phyloP scores from a whole-genome alignment of 441 rosid species.

The Erodium trifolium region DNA sequence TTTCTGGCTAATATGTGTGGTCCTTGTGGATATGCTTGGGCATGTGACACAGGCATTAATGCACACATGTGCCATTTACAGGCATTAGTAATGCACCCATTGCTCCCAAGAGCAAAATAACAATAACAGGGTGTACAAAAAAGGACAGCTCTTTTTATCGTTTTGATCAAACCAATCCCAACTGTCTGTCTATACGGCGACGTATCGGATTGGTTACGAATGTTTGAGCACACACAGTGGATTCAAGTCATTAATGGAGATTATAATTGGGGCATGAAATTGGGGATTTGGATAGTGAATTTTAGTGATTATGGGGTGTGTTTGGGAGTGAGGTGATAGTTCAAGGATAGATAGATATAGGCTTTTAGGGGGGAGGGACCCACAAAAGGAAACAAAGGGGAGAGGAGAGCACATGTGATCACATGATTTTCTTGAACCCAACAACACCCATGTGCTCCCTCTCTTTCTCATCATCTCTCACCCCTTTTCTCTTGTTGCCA shows the following conservation, averaged over 20 bases:
- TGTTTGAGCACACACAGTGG: neutral
- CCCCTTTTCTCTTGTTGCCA: constrained; percentile 22
- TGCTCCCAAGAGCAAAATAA: neutral
- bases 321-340: no score
- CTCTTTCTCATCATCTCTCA: constrained; percentile 16
- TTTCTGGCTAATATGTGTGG: neutral
- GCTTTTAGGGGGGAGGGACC: constrained; percentile 17
- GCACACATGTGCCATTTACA: neutral
- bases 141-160: neutral
- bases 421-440: constrained; percentile 52
- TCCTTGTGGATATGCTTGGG: neutral
- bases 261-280: no score
- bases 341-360: no score
- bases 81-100: neutral
- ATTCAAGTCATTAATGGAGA: no score
- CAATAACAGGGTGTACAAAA: neutral
- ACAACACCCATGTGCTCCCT: constrained; percentile 38
- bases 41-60: neutral
- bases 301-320: no score
- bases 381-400: constrained; percentile 17
- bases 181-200: neutral
- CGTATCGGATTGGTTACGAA: neutral
- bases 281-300: no score
- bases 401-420: constrained; percentile 49
- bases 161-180: neutral